phyloP scores from a whole-genome alignment of 2,329 filamentous ascomycete genomes.

The Rosellinia necatrix region DNA sequence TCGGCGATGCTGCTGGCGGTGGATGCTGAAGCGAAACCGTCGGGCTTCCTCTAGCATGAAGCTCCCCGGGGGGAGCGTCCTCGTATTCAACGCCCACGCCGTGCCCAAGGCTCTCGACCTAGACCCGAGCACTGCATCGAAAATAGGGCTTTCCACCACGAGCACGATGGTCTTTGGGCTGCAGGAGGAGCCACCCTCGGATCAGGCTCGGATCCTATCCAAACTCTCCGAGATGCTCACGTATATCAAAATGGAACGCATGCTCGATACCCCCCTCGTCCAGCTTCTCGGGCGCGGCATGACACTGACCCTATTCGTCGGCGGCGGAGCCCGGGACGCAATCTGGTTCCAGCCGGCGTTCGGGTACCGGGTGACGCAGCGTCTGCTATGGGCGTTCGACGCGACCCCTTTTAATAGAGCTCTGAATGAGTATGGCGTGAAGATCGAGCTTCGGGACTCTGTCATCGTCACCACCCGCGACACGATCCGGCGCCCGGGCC shows the following conservation, averaged over 20 bases:
- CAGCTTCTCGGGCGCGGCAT: not conserved
- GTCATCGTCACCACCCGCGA: not conserved
- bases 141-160: not conserved
- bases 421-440: not conserved
- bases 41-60: not conserved
- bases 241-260: not conserved
- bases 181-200: not conserved
- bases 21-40: not conserved
- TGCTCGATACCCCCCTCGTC: not conserved
- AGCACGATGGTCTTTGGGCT: not conserved
- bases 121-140: not conserved
- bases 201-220: not conserved
- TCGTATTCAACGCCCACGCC: not conserved
- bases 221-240: not conserved
- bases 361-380: not conserved
- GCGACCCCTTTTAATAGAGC: not conserved
- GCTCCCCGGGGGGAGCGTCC: not conserved
- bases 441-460: not conserved
- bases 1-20: not conserved
- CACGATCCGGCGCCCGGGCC: not conserved
- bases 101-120: not conserved
- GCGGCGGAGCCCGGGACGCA: not conserved
- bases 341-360: not conserved
- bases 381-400: not conserved
- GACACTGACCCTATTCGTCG: not conserved